Percentiles rank a stretch among this genome's conserved stretches.
Evolutionary conservation across 2,329 filamentous ascomycete genomes (phyloP).

Genomic region (Xylaria hypoxylon): DNA sequence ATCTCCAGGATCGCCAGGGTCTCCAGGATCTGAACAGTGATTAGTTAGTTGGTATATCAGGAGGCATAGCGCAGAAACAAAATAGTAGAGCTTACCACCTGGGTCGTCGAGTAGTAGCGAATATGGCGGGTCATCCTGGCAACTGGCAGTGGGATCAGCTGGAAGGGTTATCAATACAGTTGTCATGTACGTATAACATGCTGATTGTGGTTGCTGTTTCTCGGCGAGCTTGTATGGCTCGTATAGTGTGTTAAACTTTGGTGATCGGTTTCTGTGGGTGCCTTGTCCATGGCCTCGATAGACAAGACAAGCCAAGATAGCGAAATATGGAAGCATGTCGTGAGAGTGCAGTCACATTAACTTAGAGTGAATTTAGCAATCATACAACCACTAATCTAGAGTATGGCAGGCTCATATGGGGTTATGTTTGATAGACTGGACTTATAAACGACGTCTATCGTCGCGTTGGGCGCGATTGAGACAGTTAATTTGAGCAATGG

Average conservation of each 20-base stretch:
- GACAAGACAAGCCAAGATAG: conserved; percentile 29
- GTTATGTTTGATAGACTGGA: too few species aligned
- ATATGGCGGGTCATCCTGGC: conserved; percentile 8
- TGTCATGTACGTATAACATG: conserved; percentile 42
- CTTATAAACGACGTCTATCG: conserved; percentile 20
- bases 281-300: conserved; percentile 14
- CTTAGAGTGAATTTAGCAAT: background rate
- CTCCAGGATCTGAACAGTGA: background rate
- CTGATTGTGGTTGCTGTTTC: conserved; percentile 24
- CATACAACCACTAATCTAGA: background rate
- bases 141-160: background rate
- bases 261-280: background rate
- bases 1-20: background rate
- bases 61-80: background rate
- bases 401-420: background rate
- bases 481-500: conserved; percentile 9
- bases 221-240: background rate
- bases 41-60: background rate
- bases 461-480: conserved; percentile 13
- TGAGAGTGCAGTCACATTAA: conserved; percentile 7
- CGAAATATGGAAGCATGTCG: conserved; percentile 27
- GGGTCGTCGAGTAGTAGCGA: background rate
- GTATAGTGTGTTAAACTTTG: conserved; percentile 14
- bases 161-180: conserved; percentile 37
- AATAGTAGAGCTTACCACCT: background rate